These are phyloP conservation scores for Pleurotus ostreatus DNA, from an alignment of 768 basidiomycete species.

Conservation along the genomic window DNA sequence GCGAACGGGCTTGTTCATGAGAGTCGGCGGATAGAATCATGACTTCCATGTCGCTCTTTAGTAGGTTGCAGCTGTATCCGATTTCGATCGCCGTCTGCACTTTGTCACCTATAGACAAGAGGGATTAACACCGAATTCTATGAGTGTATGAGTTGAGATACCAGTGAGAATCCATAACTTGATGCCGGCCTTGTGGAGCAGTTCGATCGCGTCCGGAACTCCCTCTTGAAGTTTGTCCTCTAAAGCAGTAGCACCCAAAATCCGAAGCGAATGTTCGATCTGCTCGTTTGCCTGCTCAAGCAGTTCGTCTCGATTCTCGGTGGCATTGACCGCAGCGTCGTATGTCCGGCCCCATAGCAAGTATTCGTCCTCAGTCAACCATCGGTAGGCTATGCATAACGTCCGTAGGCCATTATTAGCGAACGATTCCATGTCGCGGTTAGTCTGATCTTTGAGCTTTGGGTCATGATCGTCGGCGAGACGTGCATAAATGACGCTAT, in stretches of 20 bases:
- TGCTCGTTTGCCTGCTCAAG: conserved; percentile 83
- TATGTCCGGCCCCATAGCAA: conserved; percentile 73
- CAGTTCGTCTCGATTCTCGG: conserved; percentile 83
- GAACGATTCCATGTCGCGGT: conserved; percentile 87
- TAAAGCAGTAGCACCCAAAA: conserved; percentile 92
- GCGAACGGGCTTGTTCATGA: conserved; percentile 66
- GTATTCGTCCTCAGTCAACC: conserved; percentile 82
- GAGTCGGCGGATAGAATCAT: conserved; percentile 94
- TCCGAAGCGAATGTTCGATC: conserved; percentile 78
- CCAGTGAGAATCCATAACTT: conserved; percentile 98
- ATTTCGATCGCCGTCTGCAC: conserved; percentile 98
- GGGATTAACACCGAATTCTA: background rate
- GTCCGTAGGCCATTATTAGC: conserved; percentile 92
- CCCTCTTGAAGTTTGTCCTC: conserved; percentile 98
- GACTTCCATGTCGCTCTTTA: conserved; percentile 92
- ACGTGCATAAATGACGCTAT: conserved; percentile 89
- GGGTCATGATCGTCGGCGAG: conserved; percentile 75
- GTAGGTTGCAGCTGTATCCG: conserved; percentile 91
- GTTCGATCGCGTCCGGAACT: conserved; percentile 94
- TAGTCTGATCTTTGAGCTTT: conserved; percentile 70
- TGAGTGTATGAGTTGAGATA: conserved; percentile 22
- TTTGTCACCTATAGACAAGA: conserved; percentile 69
- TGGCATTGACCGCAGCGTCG: conserved; percentile 75
- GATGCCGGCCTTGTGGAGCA: conserved; percentile 88
- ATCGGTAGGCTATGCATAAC: conserved; percentile 81